These are phyloP conservation scores for Fusarium liriodendri DNA, from an alignment of 2,329 filamentous ascomycete genomes.

Conservation along the genomic window DNA sequence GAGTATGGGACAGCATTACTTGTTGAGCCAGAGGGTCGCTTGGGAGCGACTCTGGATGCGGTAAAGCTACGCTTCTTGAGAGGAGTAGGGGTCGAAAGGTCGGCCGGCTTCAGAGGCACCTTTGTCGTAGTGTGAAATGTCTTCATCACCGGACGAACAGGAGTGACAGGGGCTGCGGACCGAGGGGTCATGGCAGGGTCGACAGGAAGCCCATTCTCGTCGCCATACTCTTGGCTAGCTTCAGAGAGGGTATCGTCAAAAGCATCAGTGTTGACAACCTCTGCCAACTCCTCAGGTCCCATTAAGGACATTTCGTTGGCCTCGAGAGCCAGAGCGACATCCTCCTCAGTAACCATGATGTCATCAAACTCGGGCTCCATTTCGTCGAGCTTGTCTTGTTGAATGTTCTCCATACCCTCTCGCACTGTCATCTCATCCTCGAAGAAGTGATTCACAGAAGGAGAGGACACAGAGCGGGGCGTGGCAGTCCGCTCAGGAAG, in stretches of 20 bases:
- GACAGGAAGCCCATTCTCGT: constrained; percentile 72
- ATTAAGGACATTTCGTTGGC: constrained; percentile 70
- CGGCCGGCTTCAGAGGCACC: constrained; percentile 78
- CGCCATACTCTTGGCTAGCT: constrained; percentile 73
- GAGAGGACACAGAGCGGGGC: constrained; percentile 48
- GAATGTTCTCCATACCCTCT: constrained; percentile 33
- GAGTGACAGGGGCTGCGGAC: constrained; percentile 62
- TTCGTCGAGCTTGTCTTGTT: constrained; percentile 31
- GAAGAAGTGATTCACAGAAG: constrained; percentile 64
- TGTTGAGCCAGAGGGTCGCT: constrained; percentile 55
- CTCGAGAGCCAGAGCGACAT: constrained; percentile 67
- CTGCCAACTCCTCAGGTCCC: constrained; percentile 55
- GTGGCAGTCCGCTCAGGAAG: constrained; percentile 8
- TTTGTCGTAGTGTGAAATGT: constrained; percentile 79
- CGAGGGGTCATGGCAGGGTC: constrained; percentile 57
- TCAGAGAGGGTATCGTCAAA: constrained; percentile 67
- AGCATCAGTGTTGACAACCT: constrained; percentile 46
- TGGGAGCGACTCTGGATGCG: constrained; percentile 58
- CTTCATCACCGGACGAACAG: constrained; percentile 62
- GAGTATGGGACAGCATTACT: constrained; percentile 67
- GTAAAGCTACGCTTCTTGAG: constrained; percentile 64
- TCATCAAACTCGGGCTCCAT: constrained; percentile 55
- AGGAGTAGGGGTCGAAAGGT: constrained; percentile 63
- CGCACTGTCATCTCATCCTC: constrained; percentile 68
- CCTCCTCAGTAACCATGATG: constrained; percentile 64